Evolutionary conservation across 2,329 filamentous ascomycete species (phyloP).

Genomic region (Aspergillus hortae): DNA sequence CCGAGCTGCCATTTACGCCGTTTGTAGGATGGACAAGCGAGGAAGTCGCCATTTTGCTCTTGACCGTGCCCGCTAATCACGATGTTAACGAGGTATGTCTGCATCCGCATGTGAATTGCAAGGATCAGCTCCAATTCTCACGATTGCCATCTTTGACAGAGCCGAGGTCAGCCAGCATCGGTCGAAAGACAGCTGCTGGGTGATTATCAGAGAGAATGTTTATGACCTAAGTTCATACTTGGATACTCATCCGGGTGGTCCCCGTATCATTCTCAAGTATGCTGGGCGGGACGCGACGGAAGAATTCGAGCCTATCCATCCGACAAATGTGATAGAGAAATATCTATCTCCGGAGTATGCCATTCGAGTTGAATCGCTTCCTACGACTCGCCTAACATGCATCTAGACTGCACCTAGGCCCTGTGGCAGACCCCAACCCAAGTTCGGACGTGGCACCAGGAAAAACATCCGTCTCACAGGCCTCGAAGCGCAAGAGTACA

Average conservation of each 20-base stretch:
- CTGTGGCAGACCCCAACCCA: background rate
- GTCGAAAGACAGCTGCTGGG: background rate
- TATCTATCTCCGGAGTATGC: background rate
- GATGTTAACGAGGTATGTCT: background rate
- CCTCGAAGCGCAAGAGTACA: background rate
- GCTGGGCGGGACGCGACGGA: conserved; percentile 1
- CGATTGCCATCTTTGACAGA: background rate
- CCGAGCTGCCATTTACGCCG: too few relatives aligned
- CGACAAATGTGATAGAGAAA: background rate
- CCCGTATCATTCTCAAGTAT: background rate
- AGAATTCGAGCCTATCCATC: conserved; percentile 1
- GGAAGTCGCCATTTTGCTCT: too few relatives aligned
- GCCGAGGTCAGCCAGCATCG: background rate
- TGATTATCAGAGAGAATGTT: background rate
- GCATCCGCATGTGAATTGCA: background rate
- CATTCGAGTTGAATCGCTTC: background rate
- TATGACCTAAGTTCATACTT: conserved; percentile 1
- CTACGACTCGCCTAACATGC: background rate
- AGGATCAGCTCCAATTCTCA: too few relatives aligned
- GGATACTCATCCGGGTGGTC: conserved; percentile 1
- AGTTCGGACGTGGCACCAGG: background rate
- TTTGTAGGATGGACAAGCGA: too few relatives aligned
- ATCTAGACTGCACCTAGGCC: background rate
- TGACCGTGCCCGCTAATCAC: background rate
- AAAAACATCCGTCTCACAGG: too few relatives aligned